phyloP scores from a whole-genome alignment of 768 basidiomycete species.

The Lentinula raphanica region DNA sequence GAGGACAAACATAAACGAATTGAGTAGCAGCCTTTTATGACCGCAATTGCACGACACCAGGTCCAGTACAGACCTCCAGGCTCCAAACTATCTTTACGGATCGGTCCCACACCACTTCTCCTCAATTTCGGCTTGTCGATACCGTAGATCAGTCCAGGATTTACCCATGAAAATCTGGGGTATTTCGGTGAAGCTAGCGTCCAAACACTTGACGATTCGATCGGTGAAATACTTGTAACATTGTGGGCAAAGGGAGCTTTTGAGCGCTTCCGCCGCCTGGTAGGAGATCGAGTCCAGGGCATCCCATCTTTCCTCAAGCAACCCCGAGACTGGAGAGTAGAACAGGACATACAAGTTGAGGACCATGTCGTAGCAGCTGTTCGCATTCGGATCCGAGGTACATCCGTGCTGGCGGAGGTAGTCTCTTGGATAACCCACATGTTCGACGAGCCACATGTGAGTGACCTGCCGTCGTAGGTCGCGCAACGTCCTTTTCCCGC shows the following conservation, averaged over 20 bases:
- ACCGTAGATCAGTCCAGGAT: background rate
- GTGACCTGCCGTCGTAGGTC: constrained; percentile 12
- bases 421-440: background rate
- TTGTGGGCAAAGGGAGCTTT: background rate
- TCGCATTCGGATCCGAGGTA: background rate
- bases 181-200: background rate
- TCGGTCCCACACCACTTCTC: background rate
- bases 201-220: background rate
- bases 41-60: background rate
- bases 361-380: background rate
- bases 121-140: background rate
- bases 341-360: background rate
- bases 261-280: background rate
- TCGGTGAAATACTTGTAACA: background rate
- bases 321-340: background rate
- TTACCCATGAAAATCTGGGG: background rate
- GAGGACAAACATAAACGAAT: background rate
- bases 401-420: background rate
- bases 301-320: background rate
- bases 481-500: constrained; percentile 15
- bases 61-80: background rate
- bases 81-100: background rate
- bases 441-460: constrained; percentile 14
- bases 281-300: background rate
- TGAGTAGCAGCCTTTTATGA: background rate